Evolutionary conservation across 768 basidiomycete species (phyloP).

Genomic region (Naematelia aurantialba): DNA sequence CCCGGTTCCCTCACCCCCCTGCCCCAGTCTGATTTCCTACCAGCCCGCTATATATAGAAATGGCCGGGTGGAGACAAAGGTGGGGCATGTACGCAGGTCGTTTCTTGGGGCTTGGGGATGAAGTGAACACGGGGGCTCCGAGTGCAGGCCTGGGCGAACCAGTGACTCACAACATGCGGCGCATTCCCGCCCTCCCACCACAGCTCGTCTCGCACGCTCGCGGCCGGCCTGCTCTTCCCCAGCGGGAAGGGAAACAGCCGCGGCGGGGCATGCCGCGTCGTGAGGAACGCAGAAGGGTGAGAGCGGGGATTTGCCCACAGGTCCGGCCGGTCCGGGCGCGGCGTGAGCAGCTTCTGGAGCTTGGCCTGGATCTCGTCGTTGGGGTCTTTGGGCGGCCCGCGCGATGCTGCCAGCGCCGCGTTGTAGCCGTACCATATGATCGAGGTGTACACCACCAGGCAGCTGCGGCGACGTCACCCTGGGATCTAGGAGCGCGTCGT

Average conservation of each 20-base stretch:
- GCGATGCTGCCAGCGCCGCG: constrained; percentile 21
- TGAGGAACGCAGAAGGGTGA: constrained; percentile 42
- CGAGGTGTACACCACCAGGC: constrained; percentile 23
- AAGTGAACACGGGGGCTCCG: no score
- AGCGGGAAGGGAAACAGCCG: constrained; percentile 43
- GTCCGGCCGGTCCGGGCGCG: constrained; percentile 23
- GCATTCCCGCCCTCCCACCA: constrained; percentile 46
- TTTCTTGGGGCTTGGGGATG: no score
- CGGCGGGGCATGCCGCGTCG: constrained; percentile 34
- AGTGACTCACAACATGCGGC: constrained; percentile 39
- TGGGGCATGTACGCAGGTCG: no score
- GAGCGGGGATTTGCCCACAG: constrained; percentile 37
- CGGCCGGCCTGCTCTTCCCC: constrained; percentile 28
- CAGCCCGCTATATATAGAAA: no score
- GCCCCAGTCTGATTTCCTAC: no score
- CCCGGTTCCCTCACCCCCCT: no score
- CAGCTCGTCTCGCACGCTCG: constrained; percentile 28
- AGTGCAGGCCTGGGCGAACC: no score
- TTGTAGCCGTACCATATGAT: constrained; percentile 43
- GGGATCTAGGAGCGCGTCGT: no score
- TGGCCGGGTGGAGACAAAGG: no score
- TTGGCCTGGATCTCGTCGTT: constrained; percentile 4
- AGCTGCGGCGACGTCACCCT: constrained; percentile 22
- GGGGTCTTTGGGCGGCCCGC: background rate
- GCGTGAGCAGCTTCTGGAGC: constrained; percentile 19